Conservation (phyloP, 805 yeast genomes). For the Lipomyces oligophaga region DNA sequence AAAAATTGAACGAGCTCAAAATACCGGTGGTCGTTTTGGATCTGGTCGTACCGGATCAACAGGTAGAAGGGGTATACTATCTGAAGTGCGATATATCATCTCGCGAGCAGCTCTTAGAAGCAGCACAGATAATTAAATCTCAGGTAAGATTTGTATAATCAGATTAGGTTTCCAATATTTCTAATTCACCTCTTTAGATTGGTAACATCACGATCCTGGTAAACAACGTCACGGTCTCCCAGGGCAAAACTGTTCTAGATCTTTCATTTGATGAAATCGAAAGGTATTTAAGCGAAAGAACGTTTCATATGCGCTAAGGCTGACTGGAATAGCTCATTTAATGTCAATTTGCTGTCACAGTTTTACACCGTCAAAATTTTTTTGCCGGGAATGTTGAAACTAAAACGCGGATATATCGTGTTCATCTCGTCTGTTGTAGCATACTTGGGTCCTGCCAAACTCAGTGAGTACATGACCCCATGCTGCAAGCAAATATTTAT, state of each 20-base stretch:
- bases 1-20: conserved; percentile 43
- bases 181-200: conserved; percentile 26
- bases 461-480: conserved; percentile 37
- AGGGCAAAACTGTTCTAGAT: conserved; percentile 55
- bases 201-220: conserved; percentile 67
- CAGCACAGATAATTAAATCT: conserved; percentile 43
- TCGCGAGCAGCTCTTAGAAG: conserved; percentile 43
- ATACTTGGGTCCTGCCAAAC: conserved; percentile 74
- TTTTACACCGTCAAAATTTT: conserved; percentile 67
- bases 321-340: conserved; percentile 44
- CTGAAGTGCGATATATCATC: conserved; percentile 68
- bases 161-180: neutral
- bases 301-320: conserved; percentile 1
- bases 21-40: conserved; percentile 67
- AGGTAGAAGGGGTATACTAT: conserved; percentile 48
- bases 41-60: conserved; percentile 38
- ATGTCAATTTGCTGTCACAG: conserved; percentile 65
- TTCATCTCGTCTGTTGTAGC: conserved; percentile 83
- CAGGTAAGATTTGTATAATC: conserved; percentile 20
- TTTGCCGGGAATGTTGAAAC: conserved; percentile 64
- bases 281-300: conserved; percentile 6
- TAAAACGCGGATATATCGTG: conserved; percentile 68
- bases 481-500: neutral
- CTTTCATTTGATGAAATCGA: conserved; percentile 58
- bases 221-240: conserved; percentile 78